phyloP scores from a whole-genome alignment of 164 flowering plant genomes.

The Chloranthus sessilifolius region DNA sequence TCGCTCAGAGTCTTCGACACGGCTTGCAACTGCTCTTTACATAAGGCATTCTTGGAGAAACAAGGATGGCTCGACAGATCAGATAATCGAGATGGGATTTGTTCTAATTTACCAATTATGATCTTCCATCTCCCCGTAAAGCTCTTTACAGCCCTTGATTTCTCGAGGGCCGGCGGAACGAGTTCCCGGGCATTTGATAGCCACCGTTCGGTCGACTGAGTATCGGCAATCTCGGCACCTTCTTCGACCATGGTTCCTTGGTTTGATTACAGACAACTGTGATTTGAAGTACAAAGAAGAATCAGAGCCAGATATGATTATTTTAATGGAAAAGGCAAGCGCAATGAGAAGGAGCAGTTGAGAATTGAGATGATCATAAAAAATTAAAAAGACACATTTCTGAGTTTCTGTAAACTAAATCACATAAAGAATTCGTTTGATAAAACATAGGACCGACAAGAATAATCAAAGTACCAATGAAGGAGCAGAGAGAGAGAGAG shows the following conservation, averaged over 20 bases:
- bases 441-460: conserved; percentile 18
- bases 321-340: conserved; percentile 9
- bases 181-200: conserved; percentile 50
- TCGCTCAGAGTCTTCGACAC: conserved; percentile 57
- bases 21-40: conserved; percentile 84
- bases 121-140: conserved; percentile 81
- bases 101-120: conserved; percentile 65
- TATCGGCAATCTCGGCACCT: conserved; percentile 22
- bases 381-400: conserved; percentile 8
- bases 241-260: conserved; percentile 74
- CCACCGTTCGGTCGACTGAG: conserved; percentile 53
- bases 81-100: conserved; percentile 63
- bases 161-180: conserved; percentile 53
- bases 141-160: conserved; percentile 56
- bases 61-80: conserved; percentile 90
- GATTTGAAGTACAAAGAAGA: conserved; percentile 9
- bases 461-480: conserved; percentile 20
- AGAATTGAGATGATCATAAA: conserved; percentile 22
- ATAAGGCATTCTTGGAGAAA: conserved; percentile 76
- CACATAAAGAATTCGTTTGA: conserved; percentile 26
- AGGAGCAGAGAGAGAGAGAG: not conserved
- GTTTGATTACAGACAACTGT: conserved; percentile 14
- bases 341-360: conserved; percentile 46
- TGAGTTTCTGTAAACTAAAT: conserved; percentile 41
- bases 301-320: conserved; percentile 7